These are phyloP conservation scores for Haplosporangium gracile DNA, from an alignment of 192 early-diverging fungal genomes.

Conservation along the genomic window DNA sequence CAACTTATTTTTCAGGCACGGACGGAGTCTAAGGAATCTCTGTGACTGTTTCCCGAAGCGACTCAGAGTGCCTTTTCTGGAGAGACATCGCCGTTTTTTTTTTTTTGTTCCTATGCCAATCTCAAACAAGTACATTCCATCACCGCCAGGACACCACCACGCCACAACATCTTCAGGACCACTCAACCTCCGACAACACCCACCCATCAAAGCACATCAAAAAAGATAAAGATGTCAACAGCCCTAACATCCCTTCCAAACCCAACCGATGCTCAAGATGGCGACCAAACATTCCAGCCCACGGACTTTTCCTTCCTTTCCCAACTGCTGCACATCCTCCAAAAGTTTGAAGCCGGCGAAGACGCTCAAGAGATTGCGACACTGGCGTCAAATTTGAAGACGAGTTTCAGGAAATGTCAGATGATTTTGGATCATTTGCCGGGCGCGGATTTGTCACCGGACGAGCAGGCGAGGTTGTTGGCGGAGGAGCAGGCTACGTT, in stretches of 20 bases:
- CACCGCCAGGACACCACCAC: background rate
- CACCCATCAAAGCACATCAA: background rate
- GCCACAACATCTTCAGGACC: background rate
- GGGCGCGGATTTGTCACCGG: conserved; percentile 56
- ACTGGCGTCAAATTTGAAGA: conserved; percentile 40
- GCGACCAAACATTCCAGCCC: conserved; percentile 44
- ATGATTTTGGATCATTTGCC: conserved; percentile 57
- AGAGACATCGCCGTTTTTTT: background rate
- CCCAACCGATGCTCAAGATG: conserved; percentile 11
- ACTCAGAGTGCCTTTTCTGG: background rate
- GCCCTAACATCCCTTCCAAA: background rate
- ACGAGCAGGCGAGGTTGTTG: conserved; percentile 42
- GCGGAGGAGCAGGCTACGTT: conserved; percentile 40
- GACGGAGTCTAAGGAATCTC: background rate
- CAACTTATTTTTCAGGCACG: background rate
- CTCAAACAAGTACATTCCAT: background rate
- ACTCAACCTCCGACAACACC: background rate
- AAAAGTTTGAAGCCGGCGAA: conserved; percentile 44
- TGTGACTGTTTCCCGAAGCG: background rate
- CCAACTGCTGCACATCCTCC: conserved; percentile 43
- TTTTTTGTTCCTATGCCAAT: background rate
- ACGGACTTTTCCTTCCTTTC: conserved; percentile 57
- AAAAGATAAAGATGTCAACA: conserved; percentile 4
- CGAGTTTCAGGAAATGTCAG: conserved; percentile 55
- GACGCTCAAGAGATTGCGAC: conserved; percentile 50